Evolutionary conservation across 2,329 filamentous ascomycete genomes (phyloP).

Genomic region (Periconia digitata): DNA sequence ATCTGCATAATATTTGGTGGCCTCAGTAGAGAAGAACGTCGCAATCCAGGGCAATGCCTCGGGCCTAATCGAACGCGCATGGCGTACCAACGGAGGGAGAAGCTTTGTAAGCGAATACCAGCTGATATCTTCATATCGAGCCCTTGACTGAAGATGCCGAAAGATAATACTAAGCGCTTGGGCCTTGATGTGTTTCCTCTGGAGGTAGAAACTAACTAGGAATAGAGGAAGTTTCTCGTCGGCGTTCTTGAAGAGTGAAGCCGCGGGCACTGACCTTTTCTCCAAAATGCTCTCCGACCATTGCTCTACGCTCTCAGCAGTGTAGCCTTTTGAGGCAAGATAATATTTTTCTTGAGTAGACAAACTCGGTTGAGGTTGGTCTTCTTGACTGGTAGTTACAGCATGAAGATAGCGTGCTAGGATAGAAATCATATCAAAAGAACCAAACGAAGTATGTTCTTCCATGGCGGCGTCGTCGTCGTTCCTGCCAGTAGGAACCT

Average conservation of each 20-base stretch:
- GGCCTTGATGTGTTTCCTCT: constrained; percentile 26
- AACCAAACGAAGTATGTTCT: too few relatives aligned
- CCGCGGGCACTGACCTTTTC: constrained; percentile 18
- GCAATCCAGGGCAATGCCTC: constrained; percentile 36
- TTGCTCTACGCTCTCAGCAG: constrained; percentile 14
- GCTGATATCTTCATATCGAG: constrained; percentile 13
- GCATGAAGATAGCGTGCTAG: constrained; percentile 27
- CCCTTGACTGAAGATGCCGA: constrained; percentile 23
- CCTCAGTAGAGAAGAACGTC: constrained; percentile 27
- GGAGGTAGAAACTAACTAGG: constrained; percentile 33
- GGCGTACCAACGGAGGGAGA: constrained; percentile 28
- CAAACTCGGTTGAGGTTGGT: constrained; percentile 14
- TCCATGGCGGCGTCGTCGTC: constrained; percentile 2
- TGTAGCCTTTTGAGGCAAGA: constrained; percentile 21
- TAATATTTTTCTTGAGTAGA: constrained; percentile 19
- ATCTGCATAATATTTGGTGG: constrained; percentile 17
- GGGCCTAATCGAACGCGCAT: constrained; percentile 33
- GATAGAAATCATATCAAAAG: too few relatives aligned
- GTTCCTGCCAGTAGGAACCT: constrained; percentile 17
- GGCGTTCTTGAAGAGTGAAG: constrained; percentile 18
- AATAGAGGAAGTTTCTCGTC: constrained; percentile 28
- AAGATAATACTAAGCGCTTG: constrained; percentile 25
- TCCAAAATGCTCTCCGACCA: constrained; percentile 29
- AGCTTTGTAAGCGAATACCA: constrained; percentile 30
- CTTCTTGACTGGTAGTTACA: constrained; percentile 7